Conservation (phyloP, 1,139 yeast genomes). For the Candida buenavistaensis region DNA sequence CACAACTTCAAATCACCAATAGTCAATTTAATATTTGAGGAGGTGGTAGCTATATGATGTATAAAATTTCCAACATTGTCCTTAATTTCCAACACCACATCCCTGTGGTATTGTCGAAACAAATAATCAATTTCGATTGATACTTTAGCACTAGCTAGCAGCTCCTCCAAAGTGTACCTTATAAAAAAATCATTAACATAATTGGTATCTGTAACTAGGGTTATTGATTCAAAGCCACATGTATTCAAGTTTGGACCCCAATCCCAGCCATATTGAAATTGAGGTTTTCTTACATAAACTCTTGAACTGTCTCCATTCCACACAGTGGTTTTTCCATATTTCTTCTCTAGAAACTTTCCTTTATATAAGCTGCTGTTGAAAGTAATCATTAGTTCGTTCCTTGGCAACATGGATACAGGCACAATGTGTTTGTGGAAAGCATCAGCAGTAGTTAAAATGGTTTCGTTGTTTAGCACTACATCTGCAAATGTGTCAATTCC, state of each 20-base stretch:
- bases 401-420: slow-evolving; percentile 12
- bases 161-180: slow-evolving; percentile 19
- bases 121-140: slow-evolving; percentile 13
- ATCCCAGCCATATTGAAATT: slow-evolving; percentile 60
- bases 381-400: slow-evolving; percentile 20
- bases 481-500: slow-evolving; percentile 48
- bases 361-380: slow-evolving; percentile 24
- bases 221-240: slow-evolving; percentile 46
- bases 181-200: slow-evolving; percentile 21
- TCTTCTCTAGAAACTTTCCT: slow-evolving; percentile 22
- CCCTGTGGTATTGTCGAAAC: background rate
- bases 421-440: slow-evolving; percentile 34
- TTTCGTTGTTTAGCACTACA: slow-evolving; percentile 32
- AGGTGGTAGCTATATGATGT: background rate
- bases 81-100: slow-evolving; percentile 8
- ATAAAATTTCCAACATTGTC: slow-evolving; percentile 4
- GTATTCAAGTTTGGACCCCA: slow-evolving; percentile 54
- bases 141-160: slow-evolving; percentile 4
- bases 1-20: slow-evolving; percentile 30
- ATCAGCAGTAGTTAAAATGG: slow-evolving; percentile 33
- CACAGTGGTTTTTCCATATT: slow-evolving; percentile 21
- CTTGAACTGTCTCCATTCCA: slow-evolving; percentile 45
- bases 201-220: slow-evolving; percentile 24
- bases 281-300: slow-evolving; percentile 50
- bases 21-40: background rate